phyloP scores from a whole-genome alignment of 2,329 filamentous ascomycete genomes.

The Diaporthe sp. region DNA sequence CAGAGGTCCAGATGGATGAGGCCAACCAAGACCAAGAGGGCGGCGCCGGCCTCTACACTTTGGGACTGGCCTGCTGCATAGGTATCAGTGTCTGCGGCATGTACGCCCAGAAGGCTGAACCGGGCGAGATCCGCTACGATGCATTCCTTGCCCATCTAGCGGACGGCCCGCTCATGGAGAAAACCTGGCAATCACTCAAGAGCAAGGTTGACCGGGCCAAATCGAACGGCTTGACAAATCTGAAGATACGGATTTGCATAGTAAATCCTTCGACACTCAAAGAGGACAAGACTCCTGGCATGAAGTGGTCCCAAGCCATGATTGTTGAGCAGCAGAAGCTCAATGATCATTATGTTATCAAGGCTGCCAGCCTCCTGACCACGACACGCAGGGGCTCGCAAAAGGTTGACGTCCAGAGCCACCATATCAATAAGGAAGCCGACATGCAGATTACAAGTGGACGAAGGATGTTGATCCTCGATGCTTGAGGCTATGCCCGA shows the following conservation, averaged over 20 bases:
- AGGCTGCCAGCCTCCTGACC: neutral
- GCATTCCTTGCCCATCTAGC: neutral
- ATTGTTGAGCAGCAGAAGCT: neutral
- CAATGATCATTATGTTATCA: neutral
- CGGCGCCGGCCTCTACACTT: neutral
- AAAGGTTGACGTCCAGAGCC: neutral
- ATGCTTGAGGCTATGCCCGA: neutral
- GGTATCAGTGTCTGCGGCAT: neutral
- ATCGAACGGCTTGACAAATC: neutral
- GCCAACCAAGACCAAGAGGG: neutral
- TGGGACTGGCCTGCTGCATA: conserved; percentile 3
- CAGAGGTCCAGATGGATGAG: neutral
- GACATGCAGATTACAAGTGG: neutral
- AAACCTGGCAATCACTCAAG: neutral
- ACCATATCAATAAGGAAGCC: neutral
- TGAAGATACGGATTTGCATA: neutral
- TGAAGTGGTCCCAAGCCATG: neutral
- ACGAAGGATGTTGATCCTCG: neutral
- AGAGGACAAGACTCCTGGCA: neutral
- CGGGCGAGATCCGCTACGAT: neutral
- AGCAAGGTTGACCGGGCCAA: neutral
- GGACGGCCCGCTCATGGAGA: neutral
- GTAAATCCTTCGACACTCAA: neutral
- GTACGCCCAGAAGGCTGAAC: neutral
- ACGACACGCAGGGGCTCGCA: neutral